Base-by-base conservation (phyloP, 495 filamentous ascomycete species). In the Tuber indicum region DNA sequence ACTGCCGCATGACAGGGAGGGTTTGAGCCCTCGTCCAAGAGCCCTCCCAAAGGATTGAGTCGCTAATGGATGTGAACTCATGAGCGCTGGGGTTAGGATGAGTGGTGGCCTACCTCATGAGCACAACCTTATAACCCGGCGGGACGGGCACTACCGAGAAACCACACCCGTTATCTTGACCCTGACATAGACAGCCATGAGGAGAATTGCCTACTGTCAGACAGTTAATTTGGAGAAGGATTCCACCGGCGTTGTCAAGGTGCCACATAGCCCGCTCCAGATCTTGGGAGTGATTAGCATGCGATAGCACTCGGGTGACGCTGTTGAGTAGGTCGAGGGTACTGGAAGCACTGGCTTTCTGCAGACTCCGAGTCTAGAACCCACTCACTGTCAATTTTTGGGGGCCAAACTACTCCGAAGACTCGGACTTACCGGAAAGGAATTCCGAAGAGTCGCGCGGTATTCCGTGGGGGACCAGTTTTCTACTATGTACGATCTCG, bases 231-330 rank as follows among this genome's bases (percentile, higher is more conserved):
- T 42, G 62, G 49, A 80, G 17, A 16, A 80, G 62, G 39, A 80
- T 43, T 17, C 77, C 71, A 2, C 78, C 78, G 49, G 74, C 77
- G 52, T 80, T 73, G 16, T 80, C 77, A 49, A 80, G 71, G 41
- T 80, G 78, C 78, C 78, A 80, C 41, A 80, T 49, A 43, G 77
- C 71, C 2, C 62, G 16, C 10, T 73, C 72, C 16, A 75, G 9
- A 21, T 36, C 19, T 10, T 17, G 0, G 14, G 44, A n/a, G 47
- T 80, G 71, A 21, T 72, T 66, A 36, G 3, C 47, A 41, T 39
- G 42, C 6, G 75, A 70, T 43, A 46, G 17, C 7, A 39, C 19
- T 1, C 3, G 2, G 26, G 58, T 66, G 58, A 66, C 4, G 58
- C 17, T 19, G 58, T 4, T 14, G 26, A 66, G 58, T 32, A 36